Percentiles rank a stretch among this genome's conserved stretches.
phyloP scores from a whole-genome alignment of 2,329 filamentous ascomycete species.

The Botrytis squamosa region DNA sequence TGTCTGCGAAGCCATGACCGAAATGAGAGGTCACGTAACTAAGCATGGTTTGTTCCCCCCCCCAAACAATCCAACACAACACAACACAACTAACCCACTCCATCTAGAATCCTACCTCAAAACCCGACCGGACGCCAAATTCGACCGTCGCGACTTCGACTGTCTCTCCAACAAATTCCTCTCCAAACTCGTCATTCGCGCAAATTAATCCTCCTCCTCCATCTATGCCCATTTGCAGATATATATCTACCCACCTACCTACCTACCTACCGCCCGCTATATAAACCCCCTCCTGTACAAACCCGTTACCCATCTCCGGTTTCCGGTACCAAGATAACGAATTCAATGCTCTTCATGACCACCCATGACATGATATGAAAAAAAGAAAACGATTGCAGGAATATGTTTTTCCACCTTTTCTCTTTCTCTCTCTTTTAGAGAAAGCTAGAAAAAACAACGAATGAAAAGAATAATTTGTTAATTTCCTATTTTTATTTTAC shows the following conservation, averaged over 20 bases:
- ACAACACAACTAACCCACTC: slow-evolving; percentile 44
- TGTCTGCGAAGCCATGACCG: slow-evolving; percentile 93
- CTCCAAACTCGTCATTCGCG: slow-evolving; percentile 92
- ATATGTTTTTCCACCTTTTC: neutral
- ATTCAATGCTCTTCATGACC: slow-evolving; percentile 12
- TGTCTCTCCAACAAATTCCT: slow-evolving; percentile 96
- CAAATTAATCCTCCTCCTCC: slow-evolving; percentile 60
- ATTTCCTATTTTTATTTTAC: neutral
- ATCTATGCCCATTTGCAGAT: slow-evolving; percentile 28
- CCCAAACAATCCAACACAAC: neutral
- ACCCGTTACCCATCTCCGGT: slow-evolving; percentile 9
- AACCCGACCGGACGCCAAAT: slow-evolving; percentile 71
- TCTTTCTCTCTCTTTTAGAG: neutral
- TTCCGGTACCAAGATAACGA: neutral
- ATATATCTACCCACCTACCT: slow-evolving; percentile 20
- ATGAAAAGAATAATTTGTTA: neutral
- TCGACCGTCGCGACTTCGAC: slow-evolving; percentile 91
- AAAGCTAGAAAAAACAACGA: neutral
- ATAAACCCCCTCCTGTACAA: slow-evolving; percentile 37
- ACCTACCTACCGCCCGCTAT: slow-evolving; percentile 25
- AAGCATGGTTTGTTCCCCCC: slow-evolving; percentile 74
- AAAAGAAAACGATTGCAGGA: neutral
- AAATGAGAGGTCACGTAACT: slow-evolving; percentile 87
- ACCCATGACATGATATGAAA: slow-evolving; percentile 4
- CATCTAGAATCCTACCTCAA: slow-evolving; percentile 78